phyloP scores from a whole-genome alignment of 192 early-diverging fungal species.

The Rhizophlyctis rosea region DNA sequence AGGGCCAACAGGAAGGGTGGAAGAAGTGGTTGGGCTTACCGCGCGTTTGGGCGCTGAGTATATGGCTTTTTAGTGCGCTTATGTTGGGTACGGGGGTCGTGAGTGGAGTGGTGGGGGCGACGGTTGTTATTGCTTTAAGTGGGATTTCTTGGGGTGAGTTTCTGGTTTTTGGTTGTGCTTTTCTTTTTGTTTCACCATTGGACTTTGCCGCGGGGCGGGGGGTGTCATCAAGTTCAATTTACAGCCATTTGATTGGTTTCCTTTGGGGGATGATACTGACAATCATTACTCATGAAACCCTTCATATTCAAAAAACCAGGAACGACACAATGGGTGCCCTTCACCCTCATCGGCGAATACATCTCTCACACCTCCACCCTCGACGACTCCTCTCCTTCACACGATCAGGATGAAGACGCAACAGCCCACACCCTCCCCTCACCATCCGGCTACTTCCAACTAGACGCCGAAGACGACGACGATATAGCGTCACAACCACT shows the following conservation, averaged over 20 bases:
- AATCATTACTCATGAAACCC: too few relatives aligned
- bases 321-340: constrained; percentile 89
- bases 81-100: constrained; percentile 70
- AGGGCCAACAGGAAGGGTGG: not conserved
- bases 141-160: constrained; percentile 77
- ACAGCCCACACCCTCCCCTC: too few relatives aligned
- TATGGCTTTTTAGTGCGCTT: constrained; percentile 61
- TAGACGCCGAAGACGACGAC: constrained; percentile 17
- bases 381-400: not conserved
- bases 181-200: too few relatives aligned
- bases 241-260: too few relatives aligned
- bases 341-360: constrained; percentile 80
- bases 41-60: constrained; percentile 69
- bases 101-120: constrained; percentile 53
- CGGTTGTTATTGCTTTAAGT: constrained; percentile 63
- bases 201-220: too few relatives aligned
- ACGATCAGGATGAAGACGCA: too few relatives aligned
- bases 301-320: too few relatives aligned
- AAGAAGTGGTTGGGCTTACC: constrained; percentile 21
- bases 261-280: too few relatives aligned
- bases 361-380: constrained; percentile 16
- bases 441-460: too few relatives aligned
- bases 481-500: not conserved
- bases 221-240: too few relatives aligned
- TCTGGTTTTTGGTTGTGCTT: too few relatives aligned